A percentile compares a stretch with the other conserved stretches of the same genome.
phyloP scores from a whole-genome alignment of 2,329 filamentous ascomycete genomes.

The Pseudogymnoascus sp. region DNA sequence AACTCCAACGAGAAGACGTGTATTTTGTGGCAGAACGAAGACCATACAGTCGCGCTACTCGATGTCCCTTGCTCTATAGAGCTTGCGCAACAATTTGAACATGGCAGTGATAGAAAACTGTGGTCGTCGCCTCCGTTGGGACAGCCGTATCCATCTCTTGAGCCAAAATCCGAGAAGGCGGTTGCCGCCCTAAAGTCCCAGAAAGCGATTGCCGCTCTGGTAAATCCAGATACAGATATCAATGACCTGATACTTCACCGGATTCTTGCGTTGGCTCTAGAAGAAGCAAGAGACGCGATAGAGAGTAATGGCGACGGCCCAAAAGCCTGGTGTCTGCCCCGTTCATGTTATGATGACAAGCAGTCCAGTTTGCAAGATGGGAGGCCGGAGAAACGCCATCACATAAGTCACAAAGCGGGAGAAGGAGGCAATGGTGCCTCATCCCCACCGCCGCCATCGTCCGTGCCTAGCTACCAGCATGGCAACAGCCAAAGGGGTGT shows the following conservation, averaged over 20 bases:
- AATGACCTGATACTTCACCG: conserved; percentile 26
- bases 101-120: conserved; percentile 15
- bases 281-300: conserved; percentile 18
- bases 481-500: not conserved
- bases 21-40: conserved; percentile 50
- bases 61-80: conserved; percentile 68
- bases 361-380: not conserved
- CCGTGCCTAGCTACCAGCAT: not conserved
- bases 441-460: not conserved
- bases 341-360: not conserved
- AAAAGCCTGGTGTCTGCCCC: not conserved
- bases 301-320: not conserved
- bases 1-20: conserved; percentile 17
- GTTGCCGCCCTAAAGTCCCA: conserved; percentile 15
- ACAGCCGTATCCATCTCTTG: conserved; percentile 45
- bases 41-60: conserved; percentile 49
- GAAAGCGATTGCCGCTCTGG: not conserved
- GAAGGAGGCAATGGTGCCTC: not conserved
- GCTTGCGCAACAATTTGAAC: conserved; percentile 48
- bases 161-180: conserved; percentile 42
- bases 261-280: conserved; percentile 25
- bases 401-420: not conserved
- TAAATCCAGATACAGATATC: conserved; percentile 15
- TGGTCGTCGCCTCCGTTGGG: conserved; percentile 37
- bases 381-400: not conserved